Percentiles rank a stretch among this genome's conserved stretches.
Conservation (phyloP, 805 yeast genomes). For the Candida ortonii region DNA sequence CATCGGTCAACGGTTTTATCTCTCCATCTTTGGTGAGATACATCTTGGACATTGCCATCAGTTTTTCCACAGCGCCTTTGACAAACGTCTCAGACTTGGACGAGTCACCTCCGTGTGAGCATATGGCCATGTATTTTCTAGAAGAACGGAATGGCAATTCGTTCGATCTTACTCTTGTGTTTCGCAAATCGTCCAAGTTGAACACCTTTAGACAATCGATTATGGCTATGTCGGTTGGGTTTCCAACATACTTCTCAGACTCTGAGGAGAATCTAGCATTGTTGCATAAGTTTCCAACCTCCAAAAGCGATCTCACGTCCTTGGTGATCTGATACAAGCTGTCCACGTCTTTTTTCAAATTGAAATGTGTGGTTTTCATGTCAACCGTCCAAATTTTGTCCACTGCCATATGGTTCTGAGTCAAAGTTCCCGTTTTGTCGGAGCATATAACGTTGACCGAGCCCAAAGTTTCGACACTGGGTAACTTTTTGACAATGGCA, state of each 20-base stretch:
- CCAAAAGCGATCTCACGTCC: slow-evolving; percentile 55
- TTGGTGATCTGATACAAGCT: slow-evolving; percentile 46
- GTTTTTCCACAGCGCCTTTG: slow-evolving; percentile 88
- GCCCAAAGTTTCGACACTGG: slow-evolving; percentile 93
- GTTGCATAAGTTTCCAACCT: slow-evolving; percentile 71
- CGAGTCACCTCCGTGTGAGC: slow-evolving; percentile 57
- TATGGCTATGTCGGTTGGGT: slow-evolving; percentile 92
- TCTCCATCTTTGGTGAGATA: slow-evolving; percentile 61
- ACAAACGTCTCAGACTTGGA: slow-evolving; percentile 59
- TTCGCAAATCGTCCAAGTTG: slow-evolving; percentile 69
- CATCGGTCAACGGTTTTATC: slow-evolving; percentile 54
- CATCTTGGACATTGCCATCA: slow-evolving; percentile 58
- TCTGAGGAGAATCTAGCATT: slow-evolving; percentile 69
- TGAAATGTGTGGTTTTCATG: slow-evolving; percentile 37
- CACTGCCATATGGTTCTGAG: slow-evolving; percentile 89
- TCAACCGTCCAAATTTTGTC: slow-evolving; percentile 79
- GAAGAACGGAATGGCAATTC: slow-evolving; percentile 85
- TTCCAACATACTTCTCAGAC: slow-evolving; percentile 73
- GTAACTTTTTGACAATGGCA: slow-evolving; percentile 91
- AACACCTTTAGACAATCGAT: slow-evolving; percentile 70
- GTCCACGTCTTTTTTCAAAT: slow-evolving; percentile 45
- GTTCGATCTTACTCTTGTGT: slow-evolving; percentile 51
- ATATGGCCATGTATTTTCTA: slow-evolving; percentile 89
- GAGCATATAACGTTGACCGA: slow-evolving; percentile 91
- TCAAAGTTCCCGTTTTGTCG: slow-evolving; percentile 88